Percentiles rank a stretch among this genome's conserved stretches.
Conservation (phyloP, 768 basidiomycete species). For the Pholiota microspora region DNA sequence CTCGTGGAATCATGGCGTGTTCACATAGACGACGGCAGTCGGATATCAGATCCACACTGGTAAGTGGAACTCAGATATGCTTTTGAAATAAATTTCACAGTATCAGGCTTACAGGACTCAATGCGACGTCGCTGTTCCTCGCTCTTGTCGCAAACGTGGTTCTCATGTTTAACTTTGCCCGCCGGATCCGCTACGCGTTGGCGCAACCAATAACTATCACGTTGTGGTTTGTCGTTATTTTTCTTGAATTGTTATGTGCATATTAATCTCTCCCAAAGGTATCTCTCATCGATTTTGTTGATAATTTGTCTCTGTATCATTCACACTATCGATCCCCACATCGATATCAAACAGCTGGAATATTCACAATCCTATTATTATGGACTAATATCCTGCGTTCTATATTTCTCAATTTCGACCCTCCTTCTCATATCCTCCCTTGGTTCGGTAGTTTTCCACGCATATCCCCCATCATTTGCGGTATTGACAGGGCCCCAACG, state of each 20-base stretch:
- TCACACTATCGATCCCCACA: constrained; percentile 10
- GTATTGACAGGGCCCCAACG: constrained; percentile 37
- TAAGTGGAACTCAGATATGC: constrained; percentile 13
- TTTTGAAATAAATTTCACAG: not conserved
- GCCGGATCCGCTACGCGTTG: constrained; percentile 29
- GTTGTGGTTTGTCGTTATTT: constrained; percentile 29
- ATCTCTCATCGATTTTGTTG: constrained; percentile 33
- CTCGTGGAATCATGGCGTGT: constrained; percentile 35
- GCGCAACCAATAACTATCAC: constrained; percentile 37
- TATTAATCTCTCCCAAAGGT: constrained; percentile 24
- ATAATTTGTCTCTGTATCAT: constrained; percentile 31
- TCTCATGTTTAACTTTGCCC: constrained; percentile 38
- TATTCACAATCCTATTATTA: constrained; percentile 39
- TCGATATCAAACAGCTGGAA: constrained; percentile 7
- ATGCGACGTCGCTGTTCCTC: constrained; percentile 28
- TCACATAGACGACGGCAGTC: constrained; percentile 10
- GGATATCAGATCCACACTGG: constrained; percentile 33
- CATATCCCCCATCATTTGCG: constrained; percentile 34
- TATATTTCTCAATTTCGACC: constrained; percentile 29
- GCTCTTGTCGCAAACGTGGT: constrained; percentile 34
- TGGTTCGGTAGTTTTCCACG: constrained; percentile 27
- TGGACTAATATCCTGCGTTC: constrained; percentile 29
- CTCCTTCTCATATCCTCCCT: constrained; percentile 29
- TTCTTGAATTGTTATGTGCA: not conserved
- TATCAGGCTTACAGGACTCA: constrained; percentile 31